A percentile compares a stretch with the other conserved stretches of the same genome.
Conservation (phyloP, 2,329 filamentous ascomycete species). For the Fusarium sp. region DNA sequence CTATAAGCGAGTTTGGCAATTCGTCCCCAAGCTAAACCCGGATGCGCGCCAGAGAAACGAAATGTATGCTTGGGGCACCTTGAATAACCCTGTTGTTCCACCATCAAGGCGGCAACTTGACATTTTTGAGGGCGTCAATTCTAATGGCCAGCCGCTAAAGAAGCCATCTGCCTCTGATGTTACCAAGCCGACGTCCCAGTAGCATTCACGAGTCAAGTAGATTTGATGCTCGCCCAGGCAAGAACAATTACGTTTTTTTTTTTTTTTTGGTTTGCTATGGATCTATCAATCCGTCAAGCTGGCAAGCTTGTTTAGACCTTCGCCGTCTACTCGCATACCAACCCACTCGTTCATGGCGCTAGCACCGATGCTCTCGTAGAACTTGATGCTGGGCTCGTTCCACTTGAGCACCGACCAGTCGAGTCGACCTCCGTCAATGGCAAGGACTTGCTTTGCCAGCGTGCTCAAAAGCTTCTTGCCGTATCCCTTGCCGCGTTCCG, state of each 20-base stretch:
- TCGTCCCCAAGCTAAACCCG: slow-evolving; percentile 54
- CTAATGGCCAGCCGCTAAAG: neutral
- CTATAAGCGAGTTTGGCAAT: slow-evolving; percentile 57
- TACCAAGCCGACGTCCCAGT: neutral
- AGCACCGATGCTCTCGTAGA: slow-evolving; percentile 80
- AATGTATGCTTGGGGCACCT: slow-evolving; percentile 58
- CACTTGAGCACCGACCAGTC: slow-evolving; percentile 94
- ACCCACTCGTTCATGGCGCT: slow-evolving; percentile 75
- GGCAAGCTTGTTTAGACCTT: slow-evolving; percentile 69
- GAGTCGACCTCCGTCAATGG: slow-evolving; percentile 76
- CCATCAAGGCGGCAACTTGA: slow-evolving; percentile 49
- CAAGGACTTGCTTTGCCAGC: slow-evolving; percentile 80
- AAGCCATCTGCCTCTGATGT: neutral
- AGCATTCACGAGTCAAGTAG: neutral
- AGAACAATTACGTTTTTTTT: neutral
- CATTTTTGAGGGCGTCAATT: slow-evolving; percentile 60
- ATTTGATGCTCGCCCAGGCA: neutral
- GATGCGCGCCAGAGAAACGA: slow-evolving; percentile 45
- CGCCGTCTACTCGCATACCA: slow-evolving; percentile 76
- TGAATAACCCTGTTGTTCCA: slow-evolving; percentile 40
- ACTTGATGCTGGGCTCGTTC: slow-evolving; percentile 90
- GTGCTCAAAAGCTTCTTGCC: slow-evolving; percentile 78
- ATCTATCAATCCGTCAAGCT: slow-evolving; percentile 48
- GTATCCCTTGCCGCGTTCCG: slow-evolving; percentile 78
- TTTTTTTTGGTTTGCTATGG: neutral